Base-by-base conservation (phyloP, 306 rosid genomes). In the Dalbergia cochinchinensis region DNA sequence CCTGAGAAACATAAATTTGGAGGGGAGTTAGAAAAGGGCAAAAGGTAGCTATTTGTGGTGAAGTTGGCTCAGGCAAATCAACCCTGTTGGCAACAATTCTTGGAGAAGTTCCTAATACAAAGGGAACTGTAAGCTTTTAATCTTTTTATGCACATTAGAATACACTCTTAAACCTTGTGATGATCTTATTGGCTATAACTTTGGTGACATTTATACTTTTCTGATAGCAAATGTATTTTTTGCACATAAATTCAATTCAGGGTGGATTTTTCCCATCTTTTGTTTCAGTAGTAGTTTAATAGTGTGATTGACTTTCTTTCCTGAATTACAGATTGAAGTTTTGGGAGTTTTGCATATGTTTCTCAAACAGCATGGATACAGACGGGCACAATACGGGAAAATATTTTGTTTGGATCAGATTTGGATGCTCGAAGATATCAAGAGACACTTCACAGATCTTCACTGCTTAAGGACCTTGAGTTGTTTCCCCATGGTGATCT, bases 41-140 rank as follows among this genome's bases (percentile, higher is more conserved):
- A 44, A 93, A 88, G 82, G 87, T 94, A 18, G 98, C 95, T 50
- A 84, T 91, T 34, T 91, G 98, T 47, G 98, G 98, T 54, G 92
- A 89, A 87, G 97, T 94, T 67, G 98, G 98, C 45, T 90, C 97
- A 9, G 97, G 98, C 2, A 94, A 94, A 84, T 91, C 98, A 60
- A 88, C 97, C 37, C 88, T 94, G 47, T 80, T 94, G 41, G 83
- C 92, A 3, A 86, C 98, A 55, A 77, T 94, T 91, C 92, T 94
- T 0, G 90, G 97, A 31, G 97, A 94, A 82, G 78, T 91, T 78
- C 86, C 93, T 10, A 78, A 63, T 15, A 80, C 83, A 59, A 69
- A 76, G 33, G 98, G 95, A 85, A 74, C 53, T 48, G 98, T 94
- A 83, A 83, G 89, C 59, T 83, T 44, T 68, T 57, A 9, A 16